A percentile compares a stretch with the other conserved stretches of the same genome.
Evolutionary conservation across 176 grass and related monocot species (phyloP).

Genomic region (Paspalum notatum): DNA sequence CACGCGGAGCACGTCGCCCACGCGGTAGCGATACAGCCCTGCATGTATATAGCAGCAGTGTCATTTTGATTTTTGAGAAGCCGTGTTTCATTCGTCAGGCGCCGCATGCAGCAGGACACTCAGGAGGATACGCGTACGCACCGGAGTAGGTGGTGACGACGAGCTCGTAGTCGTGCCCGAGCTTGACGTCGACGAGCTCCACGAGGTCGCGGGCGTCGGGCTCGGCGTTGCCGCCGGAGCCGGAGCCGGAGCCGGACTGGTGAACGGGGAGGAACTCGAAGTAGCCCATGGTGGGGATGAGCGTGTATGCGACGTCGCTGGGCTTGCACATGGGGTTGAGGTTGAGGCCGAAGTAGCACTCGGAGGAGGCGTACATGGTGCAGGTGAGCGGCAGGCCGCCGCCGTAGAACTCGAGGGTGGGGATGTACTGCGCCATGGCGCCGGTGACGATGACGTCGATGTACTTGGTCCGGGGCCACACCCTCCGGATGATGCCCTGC

Average conservation of each 20-base stretch:
- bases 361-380: slow-evolving; percentile 97
- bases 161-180: slow-evolving; percentile 70
- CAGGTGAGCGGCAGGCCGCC: slow-evolving; percentile 73
- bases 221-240: background rate
- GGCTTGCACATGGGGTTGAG: slow-evolving; percentile 87
- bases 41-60: background rate
- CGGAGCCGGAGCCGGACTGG: background rate
- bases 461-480: slow-evolving; percentile 93
- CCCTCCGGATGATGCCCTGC: slow-evolving; percentile 77
- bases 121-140: background rate
- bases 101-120: too few species aligned
- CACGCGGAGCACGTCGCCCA: slow-evolving; percentile 76
- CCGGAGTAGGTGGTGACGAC: slow-evolving; percentile 74
- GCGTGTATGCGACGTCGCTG: slow-evolving; percentile 84
- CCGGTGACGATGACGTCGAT: slow-evolving; percentile 98
- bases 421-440: slow-evolving; percentile 96
- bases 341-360: slow-evolving; percentile 97
- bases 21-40: slow-evolving; percentile 70
- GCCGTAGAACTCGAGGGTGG: slow-evolving; percentile 79
- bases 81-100: too few species aligned
- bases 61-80: too few species aligned
- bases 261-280: slow-evolving; percentile 90
- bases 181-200: slow-evolving; percentile 59
- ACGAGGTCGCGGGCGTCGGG: slow-evolving; percentile 54
- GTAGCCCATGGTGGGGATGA: slow-evolving; percentile 94